Evolutionary conservation across 2,329 filamentous ascomycete genomes (phyloP), one percentile per base, ranked within the genome.

Genomic region (Samsoniella hepiali): DNA sequence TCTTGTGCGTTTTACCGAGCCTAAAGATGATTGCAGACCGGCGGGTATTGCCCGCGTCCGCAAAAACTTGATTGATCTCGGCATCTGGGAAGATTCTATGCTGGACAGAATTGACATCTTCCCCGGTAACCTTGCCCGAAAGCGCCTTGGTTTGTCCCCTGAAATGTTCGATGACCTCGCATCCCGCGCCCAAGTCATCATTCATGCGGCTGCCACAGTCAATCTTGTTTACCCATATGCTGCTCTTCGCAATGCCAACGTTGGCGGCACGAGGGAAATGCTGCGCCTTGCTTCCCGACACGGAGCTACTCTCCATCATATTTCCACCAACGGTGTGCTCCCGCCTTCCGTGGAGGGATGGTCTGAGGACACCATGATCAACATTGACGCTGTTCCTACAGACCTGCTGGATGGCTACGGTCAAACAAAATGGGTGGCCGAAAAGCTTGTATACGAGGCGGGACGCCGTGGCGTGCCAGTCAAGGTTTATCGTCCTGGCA

Each of bases 151-250:
- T 59, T 82, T 93, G 27, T 81, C 86, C 0, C 82, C 84, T 0
- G 84, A 88, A 13, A 80, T 78, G 0, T 93, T 91, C 68, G 82
- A 88, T 31, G 81, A 87, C 34, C 79, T 93, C 8, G 87, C 87
- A 1, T 74, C 78, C 11, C 84, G 86, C 7, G 81, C 91, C 1
- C 81, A 93, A 65, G 90, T 92, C 42, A 88, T 94, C 63, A 81
- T 93, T 1, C 91, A 94, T 71, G 88, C 90, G 42, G 91, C 87
- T 32, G 91, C 91, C 5, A 90, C 88, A 0, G 91, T 94, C 70
- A 92, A 92, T 71, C 78, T 94, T 56, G 89, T 94, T 0, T 93
- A 94, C 68, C 90, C 91, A 0, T 93, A 93, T 68, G 91, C 90
- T 49, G 88, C 90, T 0, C 78, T 94, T 67, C 84, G 90, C 60